Percentiles rank a stretch among this genome's conserved stretches.
Evolutionary conservation across 306 rosid species (phyloP).

Genomic region (Malus asiatica): DNA sequence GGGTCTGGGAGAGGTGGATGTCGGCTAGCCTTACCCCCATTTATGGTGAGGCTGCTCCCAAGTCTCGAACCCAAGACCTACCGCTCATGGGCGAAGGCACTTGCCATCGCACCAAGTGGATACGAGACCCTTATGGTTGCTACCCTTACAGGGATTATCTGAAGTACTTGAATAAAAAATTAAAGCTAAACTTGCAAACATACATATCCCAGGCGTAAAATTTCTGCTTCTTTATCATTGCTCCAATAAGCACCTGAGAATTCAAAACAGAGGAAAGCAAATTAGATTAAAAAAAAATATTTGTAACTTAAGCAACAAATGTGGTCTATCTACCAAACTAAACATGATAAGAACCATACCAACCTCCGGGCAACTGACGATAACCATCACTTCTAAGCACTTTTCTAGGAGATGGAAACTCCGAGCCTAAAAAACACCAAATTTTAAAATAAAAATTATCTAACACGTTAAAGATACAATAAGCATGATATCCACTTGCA

Average conservation of each 20-base stretch:
- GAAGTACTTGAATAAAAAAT: not conserved
- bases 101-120: too few relatives aligned
- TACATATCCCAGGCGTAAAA: constrained; percentile 76
- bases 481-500: not conserved
- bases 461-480: not conserved
- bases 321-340: not conserved
- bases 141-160: not conserved
- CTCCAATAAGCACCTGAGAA: constrained; percentile 65
- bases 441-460: constrained; percentile 1
- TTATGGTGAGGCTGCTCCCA: too few relatives aligned
- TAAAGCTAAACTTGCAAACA: constrained; percentile 1
- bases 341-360: constrained; percentile 9
- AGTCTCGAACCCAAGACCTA: too few relatives aligned
- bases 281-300: not conserved
- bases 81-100: too few relatives aligned
- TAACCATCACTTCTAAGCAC: constrained; percentile 36
- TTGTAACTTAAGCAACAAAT: not conserved
- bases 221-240: constrained; percentile 66
- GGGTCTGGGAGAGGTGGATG: too few relatives aligned
- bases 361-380: constrained; percentile 65
- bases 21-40: too few relatives aligned
- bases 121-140: too few relatives aligned
- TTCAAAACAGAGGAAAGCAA: not conserved
- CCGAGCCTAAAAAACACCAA: constrained; percentile 34
- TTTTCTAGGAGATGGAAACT: constrained; percentile 45